Evolutionary conservation across 2,329 filamentous ascomycete genomes (phyloP).

Genomic region (Colletotrichum higginsianum): DNA sequence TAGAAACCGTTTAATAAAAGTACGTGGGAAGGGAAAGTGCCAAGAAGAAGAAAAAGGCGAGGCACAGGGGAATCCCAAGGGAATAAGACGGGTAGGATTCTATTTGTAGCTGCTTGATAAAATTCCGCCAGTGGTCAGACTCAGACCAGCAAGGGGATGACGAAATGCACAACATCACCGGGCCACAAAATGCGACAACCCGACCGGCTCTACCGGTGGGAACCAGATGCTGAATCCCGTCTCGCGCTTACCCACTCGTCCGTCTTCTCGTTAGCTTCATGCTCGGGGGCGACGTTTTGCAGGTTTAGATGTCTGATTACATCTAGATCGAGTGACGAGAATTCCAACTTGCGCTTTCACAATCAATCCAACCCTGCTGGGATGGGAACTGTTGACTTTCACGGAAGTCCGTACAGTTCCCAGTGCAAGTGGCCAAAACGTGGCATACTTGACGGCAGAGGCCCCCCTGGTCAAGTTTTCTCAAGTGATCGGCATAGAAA

Average conservation of each 20-base stretch:
- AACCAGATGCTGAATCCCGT: constrained; percentile 8
- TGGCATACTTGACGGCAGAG: background rate
- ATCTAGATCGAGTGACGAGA: background rate
- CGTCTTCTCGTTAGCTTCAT: background rate
- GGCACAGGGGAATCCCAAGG: no score
- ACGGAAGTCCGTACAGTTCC: background rate
- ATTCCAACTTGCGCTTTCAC: background rate
- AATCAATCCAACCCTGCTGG: background rate
- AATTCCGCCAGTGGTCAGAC: background rate
- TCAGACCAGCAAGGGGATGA: background rate
- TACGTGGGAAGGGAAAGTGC: background rate
- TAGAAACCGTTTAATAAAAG: background rate
- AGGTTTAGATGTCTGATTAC: background rate
- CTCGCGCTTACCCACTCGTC: background rate
- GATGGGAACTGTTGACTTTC: background rate
- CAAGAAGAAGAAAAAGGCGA: background rate
- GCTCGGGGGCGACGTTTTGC: background rate
- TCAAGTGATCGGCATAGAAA: background rate
- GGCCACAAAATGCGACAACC: background rate
- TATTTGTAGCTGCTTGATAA: background rate
- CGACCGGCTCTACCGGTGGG: constrained; percentile 4
- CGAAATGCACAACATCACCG: constrained; percentile 2
- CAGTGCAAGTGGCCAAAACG: background rate
- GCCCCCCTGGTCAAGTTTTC: background rate
- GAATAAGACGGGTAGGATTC: background rate